phyloP scores from a whole-genome alignment of 2,329 filamentous ascomycete species.

The Diaporthe vaccinii region DNA sequence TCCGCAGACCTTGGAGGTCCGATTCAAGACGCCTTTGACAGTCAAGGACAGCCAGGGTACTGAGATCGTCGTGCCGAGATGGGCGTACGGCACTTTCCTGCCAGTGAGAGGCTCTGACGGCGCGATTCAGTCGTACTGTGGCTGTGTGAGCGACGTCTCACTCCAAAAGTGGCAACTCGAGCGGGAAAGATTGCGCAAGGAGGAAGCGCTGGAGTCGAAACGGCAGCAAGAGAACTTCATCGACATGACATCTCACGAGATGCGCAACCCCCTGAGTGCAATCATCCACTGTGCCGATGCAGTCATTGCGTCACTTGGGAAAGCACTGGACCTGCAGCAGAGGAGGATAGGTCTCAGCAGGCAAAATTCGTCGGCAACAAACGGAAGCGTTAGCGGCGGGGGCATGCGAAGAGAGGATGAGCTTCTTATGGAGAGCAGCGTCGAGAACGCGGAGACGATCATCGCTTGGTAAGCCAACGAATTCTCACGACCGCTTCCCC shows the following conservation, averaged over 20 bases:
- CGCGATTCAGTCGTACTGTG: conserved; percentile 61
- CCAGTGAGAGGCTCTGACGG: conserved; percentile 63
- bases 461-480: conserved; percentile 66
- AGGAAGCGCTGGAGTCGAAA: conserved; percentile 70
- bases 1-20: conserved; percentile 62
- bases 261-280: conserved; percentile 80
- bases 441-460: conserved; percentile 84
- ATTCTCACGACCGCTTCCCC: neutral
- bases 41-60: conserved; percentile 61
- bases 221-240: conserved; percentile 86
- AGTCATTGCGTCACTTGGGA: conserved; percentile 67
- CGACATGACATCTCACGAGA: conserved; percentile 80
- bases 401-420: conserved; percentile 44
- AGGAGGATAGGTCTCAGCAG: conserved; percentile 42
- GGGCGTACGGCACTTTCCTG: conserved; percentile 65
- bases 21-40: conserved; percentile 62
- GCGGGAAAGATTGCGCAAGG: conserved; percentile 62
- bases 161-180: conserved; percentile 66
- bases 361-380: conserved; percentile 46
- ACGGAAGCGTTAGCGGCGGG: conserved; percentile 42
- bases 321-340: conserved; percentile 56
- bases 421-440: conserved; percentile 67
- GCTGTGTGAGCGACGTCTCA: conserved; percentile 64
- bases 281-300: conserved; percentile 82
- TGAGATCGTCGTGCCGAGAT: conserved; percentile 59